Evolutionary conservation across 371 early-diverging fungal species (phyloP), one percentile per base, ranked within the genome.

Genomic region (Syncephalastrum contaminatum): DNA sequence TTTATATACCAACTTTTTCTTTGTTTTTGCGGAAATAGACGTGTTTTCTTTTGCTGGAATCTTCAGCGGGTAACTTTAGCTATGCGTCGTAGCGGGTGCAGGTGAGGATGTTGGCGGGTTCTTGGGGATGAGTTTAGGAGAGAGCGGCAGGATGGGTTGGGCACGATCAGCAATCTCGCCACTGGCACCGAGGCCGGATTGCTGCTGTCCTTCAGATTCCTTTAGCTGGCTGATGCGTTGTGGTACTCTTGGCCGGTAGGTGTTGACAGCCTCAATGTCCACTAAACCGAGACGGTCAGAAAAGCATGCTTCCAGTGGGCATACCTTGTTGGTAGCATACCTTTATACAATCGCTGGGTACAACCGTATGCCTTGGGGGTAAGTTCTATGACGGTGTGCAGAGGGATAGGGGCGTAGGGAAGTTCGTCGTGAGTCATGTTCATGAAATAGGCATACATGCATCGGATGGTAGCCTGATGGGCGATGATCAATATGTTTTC

Each of bases 291-390:
- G 21, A 5, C 14, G 20, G 16, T 48, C 21, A 36, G 24, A 48
- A 53, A 41, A 27, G 14, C 19, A 5, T 12, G 18, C 1, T 39
- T 19, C 19, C 18, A 52, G 0, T 22, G 15, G 4, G 19, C 18
- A 18, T 0, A 1, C 30, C 10, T 30, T 8, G 12, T 15, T n/a
- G 18, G 5, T 39, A 3, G 39, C 50, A 14, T 66, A 72, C 78
- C 74, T 66, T 84, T 84, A 67, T 87, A 96, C 65, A 88, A 77
- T 64, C 92, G 91, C 62, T 95, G 96, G 51, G 90, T 86, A 69
- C 98, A 97, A 18, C 91, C 89, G 68, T 99, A 98, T 6, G 99
- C 97, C 45, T 92, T 93, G 24, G 97, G 97, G 2, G 96, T 95
- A n/a, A 99, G 78, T 64, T 93, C 89, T 63, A 99, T 93, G 45